Conservation (phyloP, 1,139 yeast species). For the Eremothecium sinecaudum region DNA sequence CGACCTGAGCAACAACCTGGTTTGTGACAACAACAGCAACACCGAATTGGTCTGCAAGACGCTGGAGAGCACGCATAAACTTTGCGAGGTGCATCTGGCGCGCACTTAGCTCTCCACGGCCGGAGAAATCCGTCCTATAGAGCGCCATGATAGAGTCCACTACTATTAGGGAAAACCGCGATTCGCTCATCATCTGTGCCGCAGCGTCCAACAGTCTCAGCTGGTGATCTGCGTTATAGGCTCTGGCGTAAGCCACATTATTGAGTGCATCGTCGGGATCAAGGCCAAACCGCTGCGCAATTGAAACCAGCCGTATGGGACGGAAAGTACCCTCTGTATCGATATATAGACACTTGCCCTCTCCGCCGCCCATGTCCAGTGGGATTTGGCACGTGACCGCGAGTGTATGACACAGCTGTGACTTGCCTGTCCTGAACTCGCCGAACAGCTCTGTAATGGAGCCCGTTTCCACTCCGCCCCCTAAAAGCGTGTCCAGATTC, state of each 20-base stretch:
- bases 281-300: slow-evolving; percentile 85
- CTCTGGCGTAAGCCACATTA: slow-evolving; percentile 95
- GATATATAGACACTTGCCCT: slow-evolving; percentile 91
- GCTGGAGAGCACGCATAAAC: slow-evolving; percentile 81
- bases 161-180: slow-evolving; percentile 69
- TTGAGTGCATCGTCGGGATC: slow-evolving; percentile 93
- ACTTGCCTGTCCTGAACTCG: slow-evolving; percentile 95
- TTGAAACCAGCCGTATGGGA: slow-evolving; percentile 80
- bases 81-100: slow-evolving; percentile 92
- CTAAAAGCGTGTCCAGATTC: slow-evolving; percentile 82
- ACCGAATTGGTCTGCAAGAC: slow-evolving; percentile 96
- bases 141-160: slow-evolving; percentile 96
- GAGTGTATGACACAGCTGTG: slow-evolving; percentile 91
- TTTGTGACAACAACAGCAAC: slow-evolving; percentile 97
- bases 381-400: slow-evolving; percentile 97
- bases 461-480: slow-evolving; percentile 98
- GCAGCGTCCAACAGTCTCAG: slow-evolving; percentile 79
- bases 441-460: slow-evolving; percentile 95
- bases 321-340: slow-evolving; percentile 97
- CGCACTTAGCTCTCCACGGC: slow-evolving; percentile 93
- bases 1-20: slow-evolving; percentile 97
- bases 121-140: slow-evolving; percentile 89
- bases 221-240: slow-evolving; percentile 95
- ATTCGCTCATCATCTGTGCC: slow-evolving; percentile 93
- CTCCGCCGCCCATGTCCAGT: slow-evolving; percentile 97